Conservation (phyloP, 345 rosid genomes). For the Camelina sativa region DNA sequence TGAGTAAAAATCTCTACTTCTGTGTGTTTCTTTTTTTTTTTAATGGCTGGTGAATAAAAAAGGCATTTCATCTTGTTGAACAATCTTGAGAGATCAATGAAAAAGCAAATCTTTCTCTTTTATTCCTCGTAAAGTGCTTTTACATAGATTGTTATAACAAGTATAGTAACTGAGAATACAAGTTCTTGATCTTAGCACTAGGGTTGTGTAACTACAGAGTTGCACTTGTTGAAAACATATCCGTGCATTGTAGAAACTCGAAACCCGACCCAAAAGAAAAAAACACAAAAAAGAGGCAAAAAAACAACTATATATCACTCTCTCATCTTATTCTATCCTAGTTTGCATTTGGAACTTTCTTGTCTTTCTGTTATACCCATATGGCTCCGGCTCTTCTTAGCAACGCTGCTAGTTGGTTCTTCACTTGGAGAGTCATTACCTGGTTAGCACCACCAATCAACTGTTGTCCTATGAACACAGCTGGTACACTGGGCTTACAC, state of each 20-base stretch:
- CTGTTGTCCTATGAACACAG: slow-evolving; percentile 79
- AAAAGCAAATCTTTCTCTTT: slow-evolving; percentile 12
- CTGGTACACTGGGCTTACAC: slow-evolving; percentile 65
- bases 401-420: slow-evolving; percentile 44
- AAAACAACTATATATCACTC: slow-evolving; percentile 10
- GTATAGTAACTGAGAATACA: slow-evolving; percentile 35
- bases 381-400: slow-evolving; percentile 53
- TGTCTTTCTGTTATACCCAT: slow-evolving; percentile 36
- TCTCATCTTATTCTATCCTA: slow-evolving; percentile 39
- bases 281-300: not conserved
- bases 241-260: slow-evolving; percentile 33
- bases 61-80: slow-evolving; percentile 13
- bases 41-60: slow-evolving; percentile 12
- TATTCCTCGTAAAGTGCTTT: slow-evolving; percentile 2
- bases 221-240: slow-evolving; percentile 42
- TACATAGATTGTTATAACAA: slow-evolving; percentile 24
- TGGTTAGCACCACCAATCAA: slow-evolving; percentile 79
- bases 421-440: slow-evolving; percentile 56
- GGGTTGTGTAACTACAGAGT: slow-evolving; percentile 15
- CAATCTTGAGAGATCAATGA: not conserved
- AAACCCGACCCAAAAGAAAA: not conserved
- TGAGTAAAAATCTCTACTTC: slow-evolving; percentile 3
- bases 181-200: slow-evolving; percentile 24
- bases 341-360: slow-evolving; percentile 19
- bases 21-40: not conserved